A percentile compares a stretch with the other conserved stretches of the same genome.
Conservation (phyloP, 2,329 filamentous ascomycete species). For the Fusarium globosum region DNA sequence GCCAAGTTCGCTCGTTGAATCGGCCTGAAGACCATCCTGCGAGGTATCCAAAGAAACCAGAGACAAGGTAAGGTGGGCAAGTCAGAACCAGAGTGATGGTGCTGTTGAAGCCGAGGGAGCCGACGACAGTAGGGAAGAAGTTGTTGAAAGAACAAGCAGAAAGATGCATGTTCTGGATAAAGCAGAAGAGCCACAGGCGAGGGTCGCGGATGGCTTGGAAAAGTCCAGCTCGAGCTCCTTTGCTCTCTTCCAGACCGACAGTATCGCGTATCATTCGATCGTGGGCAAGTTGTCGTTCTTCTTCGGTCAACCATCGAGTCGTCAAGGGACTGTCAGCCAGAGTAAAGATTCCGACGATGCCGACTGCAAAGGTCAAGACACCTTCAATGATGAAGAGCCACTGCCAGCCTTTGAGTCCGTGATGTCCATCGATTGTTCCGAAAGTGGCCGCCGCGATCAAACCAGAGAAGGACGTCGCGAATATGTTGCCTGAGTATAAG, state of each 20-base stretch:
- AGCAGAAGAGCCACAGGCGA: conserved; percentile 49
- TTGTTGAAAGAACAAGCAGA: conserved; percentile 50
- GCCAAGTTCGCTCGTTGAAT: conserved; percentile 54
- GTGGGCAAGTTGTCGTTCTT: conserved; percentile 56
- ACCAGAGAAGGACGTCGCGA: conserved; percentile 54
- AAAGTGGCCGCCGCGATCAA: conserved; percentile 58
- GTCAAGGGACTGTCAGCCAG: conserved; percentile 53
- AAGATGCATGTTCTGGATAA: conserved; percentile 52
- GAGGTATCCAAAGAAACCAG: conserved; percentile 54
- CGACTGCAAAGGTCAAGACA: conserved; percentile 45
- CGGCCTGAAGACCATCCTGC: conserved; percentile 57
- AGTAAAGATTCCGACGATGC: conserved; percentile 48
- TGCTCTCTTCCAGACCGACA: conserved; percentile 48
- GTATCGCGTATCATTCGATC: conserved; percentile 51
- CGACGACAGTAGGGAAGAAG: conserved; percentile 48
- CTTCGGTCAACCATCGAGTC: conserved; percentile 50
- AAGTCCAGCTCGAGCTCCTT: conserved; percentile 50
- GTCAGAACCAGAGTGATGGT: conserved; percentile 59
- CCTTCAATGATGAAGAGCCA: conserved; percentile 51
- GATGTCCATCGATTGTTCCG: conserved; percentile 44
- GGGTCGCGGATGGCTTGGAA: conserved; percentile 47
- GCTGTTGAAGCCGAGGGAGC: conserved; percentile 47
- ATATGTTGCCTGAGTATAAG: conserved; percentile 45
- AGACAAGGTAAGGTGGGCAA: conserved; percentile 58
- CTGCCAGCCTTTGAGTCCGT: conserved; percentile 46